These are phyloP conservation scores for Boletus pseudopeckii DNA, from an alignment of 768 basidiomycete genomes.

Conservation along the genomic window DNA sequence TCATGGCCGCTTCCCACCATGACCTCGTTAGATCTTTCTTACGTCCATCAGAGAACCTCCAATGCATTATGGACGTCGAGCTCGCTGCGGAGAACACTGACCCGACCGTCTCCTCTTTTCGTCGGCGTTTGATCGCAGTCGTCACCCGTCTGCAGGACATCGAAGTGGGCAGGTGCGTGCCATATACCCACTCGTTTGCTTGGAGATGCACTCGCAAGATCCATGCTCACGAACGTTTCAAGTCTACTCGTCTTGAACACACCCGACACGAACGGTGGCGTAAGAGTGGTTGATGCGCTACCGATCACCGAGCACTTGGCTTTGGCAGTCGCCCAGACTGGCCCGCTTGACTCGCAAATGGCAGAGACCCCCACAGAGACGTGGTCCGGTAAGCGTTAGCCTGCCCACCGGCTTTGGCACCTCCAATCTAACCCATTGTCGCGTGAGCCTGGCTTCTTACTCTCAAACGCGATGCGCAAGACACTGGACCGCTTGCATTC, in stretches of 20 bases:
- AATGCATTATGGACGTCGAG: conserved; percentile 42
- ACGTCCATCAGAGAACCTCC: conserved; percentile 45
- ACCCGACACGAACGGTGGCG: background rate
- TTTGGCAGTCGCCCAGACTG: conserved; percentile 56
- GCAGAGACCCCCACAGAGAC: conserved; percentile 32
- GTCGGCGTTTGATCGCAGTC: conserved; percentile 37
- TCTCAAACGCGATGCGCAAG: conserved; percentile 41
- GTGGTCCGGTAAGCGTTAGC: conserved; percentile 36
- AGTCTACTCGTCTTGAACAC: conserved; percentile 20
- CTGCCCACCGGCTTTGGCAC: background rate
- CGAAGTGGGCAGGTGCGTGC: conserved; percentile 56
- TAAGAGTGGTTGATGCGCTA: conserved; percentile 20
- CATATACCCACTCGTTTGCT: background rate
- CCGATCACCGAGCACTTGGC: conserved; percentile 55
- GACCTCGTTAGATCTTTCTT: conserved; percentile 25
- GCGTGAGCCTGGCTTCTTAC: conserved; percentile 51
- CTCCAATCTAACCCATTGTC: background rate
- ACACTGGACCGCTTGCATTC: conserved; percentile 41
- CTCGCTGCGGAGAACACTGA: conserved; percentile 3
- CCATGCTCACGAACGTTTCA: conserved; percentile 2
- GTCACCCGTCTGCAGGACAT: conserved; percentile 43
- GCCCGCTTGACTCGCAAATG: conserved; percentile 35
- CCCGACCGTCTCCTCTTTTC: background rate
- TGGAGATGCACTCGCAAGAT: background rate
- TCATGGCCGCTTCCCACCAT: conserved; percentile 9